Evolutionary conservation across 495 filamentous ascomycete species (phyloP).

Genomic region (Diplogelasinospora grovesii): DNA sequence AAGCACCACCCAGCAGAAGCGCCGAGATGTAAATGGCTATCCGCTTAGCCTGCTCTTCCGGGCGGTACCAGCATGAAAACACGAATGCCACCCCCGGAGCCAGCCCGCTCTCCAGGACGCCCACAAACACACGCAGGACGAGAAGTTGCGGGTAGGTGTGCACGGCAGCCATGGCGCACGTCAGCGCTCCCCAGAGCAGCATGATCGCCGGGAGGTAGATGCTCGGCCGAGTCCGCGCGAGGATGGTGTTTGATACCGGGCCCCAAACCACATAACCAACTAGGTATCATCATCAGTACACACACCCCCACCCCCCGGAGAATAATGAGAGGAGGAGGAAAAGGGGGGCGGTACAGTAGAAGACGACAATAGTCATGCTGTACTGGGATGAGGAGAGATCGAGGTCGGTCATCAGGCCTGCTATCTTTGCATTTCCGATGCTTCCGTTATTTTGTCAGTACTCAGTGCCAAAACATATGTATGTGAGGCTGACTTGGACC

Average conservation of each 20-base stretch:
- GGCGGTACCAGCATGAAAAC: conserved; percentile 57
- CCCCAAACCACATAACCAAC: conserved; percentile 53
- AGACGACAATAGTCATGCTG: conserved; percentile 55
- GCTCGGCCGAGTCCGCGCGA: conserved; percentile 28
- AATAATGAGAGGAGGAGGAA: too few species aligned
- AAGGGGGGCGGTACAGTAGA: too few species aligned
- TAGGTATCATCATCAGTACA: too few species aligned
- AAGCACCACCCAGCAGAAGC: conserved; percentile 51
- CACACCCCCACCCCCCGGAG: too few species aligned
- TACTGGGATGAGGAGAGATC: conserved; percentile 45
- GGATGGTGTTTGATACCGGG: conserved; percentile 1
- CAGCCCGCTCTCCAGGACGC: conserved; percentile 53
- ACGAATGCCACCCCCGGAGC: conserved; percentile 50
- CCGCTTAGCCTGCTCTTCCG: conserved; percentile 54
- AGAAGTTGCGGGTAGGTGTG: conserved; percentile 47
- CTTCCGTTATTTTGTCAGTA: conserved; percentile 1
- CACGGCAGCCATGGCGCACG: conserved; percentile 45
- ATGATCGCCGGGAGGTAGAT: conserved; percentile 50
- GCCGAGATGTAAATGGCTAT: conserved; percentile 54
- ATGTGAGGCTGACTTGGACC: conserved; percentile 36
- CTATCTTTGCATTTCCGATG: conserved; percentile 56
- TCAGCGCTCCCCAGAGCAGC: conserved; percentile 50
- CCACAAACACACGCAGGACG: conserved; percentile 49
- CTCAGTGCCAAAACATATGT: background rate
- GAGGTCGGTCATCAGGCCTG: conserved; percentile 53